These are phyloP conservation scores for Salvia splendens DNA, from an alignment of 257 asterid genomes.

Conservation along the genomic window DNA sequence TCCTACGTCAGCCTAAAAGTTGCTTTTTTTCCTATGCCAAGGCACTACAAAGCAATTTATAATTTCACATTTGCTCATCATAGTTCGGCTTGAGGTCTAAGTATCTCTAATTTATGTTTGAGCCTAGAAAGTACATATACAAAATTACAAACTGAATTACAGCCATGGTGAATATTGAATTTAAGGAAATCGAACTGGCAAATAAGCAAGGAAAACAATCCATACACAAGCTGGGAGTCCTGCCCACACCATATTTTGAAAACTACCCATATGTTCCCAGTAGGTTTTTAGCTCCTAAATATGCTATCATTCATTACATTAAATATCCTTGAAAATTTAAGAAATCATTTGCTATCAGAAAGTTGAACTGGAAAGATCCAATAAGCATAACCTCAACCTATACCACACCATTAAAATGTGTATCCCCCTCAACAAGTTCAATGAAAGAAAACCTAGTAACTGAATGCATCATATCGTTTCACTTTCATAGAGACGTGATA, in stretches of 20 bases:
- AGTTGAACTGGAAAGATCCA: neutral
- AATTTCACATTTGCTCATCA: neutral
- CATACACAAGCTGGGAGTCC: neutral
- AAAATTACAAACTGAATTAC: neutral
- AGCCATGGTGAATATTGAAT: neutral
- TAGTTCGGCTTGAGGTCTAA: slow-evolving; percentile 4
- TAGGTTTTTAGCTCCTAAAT: slow-evolving; percentile 1
- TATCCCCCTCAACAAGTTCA: neutral
- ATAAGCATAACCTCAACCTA: neutral
- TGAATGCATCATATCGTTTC: neutral
- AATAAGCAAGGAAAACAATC: neutral
- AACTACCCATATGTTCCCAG: neutral
- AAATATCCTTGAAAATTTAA: neutral
- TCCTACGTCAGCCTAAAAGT: neutral
- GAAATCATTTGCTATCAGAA: neutral
- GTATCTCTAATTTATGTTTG: neutral
- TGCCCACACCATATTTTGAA: neutral
- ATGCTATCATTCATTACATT: slow-evolving; percentile 6
- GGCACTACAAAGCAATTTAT: neutral
- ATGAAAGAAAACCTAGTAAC: neutral
- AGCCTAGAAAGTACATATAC: neutral
- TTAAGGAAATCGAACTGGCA: neutral
- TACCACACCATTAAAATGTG: neutral
- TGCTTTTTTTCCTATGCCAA: neutral
- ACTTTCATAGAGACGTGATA: neutral